Evolutionary conservation across 2,329 filamentous ascomycete genomes (phyloP).

Genomic region (Colletotrichum noveboracense): DNA sequence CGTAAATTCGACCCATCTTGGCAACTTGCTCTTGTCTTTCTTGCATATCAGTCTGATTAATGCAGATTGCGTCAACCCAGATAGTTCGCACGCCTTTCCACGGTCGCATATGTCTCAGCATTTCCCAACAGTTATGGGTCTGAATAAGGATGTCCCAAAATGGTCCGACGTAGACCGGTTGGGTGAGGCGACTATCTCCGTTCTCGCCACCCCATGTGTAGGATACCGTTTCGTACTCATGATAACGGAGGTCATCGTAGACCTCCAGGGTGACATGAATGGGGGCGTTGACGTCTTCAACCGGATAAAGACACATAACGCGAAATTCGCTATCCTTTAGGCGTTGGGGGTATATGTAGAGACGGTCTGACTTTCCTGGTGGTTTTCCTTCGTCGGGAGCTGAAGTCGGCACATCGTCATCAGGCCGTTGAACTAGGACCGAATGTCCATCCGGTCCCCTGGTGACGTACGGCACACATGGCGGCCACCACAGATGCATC

Average conservation of each 20-base stretch:
- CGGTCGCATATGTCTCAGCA: not conserved
- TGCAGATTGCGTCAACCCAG: not conserved
- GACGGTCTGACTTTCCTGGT: fast-evolving
- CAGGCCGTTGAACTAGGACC: fast-evolving
- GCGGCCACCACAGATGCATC: not conserved
- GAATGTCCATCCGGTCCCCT: fast-evolving
- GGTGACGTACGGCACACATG: not conserved
- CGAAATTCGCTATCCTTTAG: fast-evolving
- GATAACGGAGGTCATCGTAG: not conserved
- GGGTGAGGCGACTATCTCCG: fast-evolving
- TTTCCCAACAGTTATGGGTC: not conserved
- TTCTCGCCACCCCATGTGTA: not conserved
- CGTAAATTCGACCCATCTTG: fast-evolving
- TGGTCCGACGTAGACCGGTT: fast-evolving
- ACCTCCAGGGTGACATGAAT: fast-evolving
- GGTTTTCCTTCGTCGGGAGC: too few species aligned
- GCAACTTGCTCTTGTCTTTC: not conserved
- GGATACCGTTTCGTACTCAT: fast-evolving
- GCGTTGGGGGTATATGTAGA: fast-evolving
- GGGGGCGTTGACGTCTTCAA: not conserved
- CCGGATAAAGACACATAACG: fast-evolving
- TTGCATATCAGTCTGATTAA: not conserved
- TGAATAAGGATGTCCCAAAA: fast-evolving
- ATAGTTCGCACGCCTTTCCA: fast-evolving
- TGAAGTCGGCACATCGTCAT: too few species aligned